Base-by-base conservation (phyloP, 2,329 filamentous ascomycete genomes). In the Fusarium musae region DNA sequence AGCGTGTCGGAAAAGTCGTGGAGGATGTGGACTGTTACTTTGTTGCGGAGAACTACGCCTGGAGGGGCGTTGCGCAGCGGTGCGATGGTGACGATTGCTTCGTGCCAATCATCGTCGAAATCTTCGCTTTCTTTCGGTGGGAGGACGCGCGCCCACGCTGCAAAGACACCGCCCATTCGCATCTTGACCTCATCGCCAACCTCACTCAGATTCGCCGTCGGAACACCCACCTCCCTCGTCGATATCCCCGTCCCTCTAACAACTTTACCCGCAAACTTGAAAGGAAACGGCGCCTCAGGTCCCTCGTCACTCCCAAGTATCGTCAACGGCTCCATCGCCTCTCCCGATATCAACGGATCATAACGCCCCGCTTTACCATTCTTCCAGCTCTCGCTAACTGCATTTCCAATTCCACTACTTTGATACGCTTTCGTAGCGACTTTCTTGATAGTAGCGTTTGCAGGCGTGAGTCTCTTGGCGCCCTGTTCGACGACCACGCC, bases 121-220 rank as follows among this genome's bases (percentile, higher is more conserved):
- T 78, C 78, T 6, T 83, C 81, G 5, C 77, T 70, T 0, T 75
- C 77, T 28, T 81, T 79, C 1, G 61, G 36, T 0, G 83, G 80
- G 3, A 85, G 69, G 4, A 89, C 75, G 2, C 85, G 81, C 0
- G 86, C 87, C 91, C 91, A 93, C 6, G 89, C 91, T 43, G 91
- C 89, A 75, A 91, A 93, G 11, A 91, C 85, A 0, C 91, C 92
- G 17, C 83, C 81, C 56, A 93, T 83, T 6, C 87, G 85, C 69
- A 87, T 81, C 28, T 85, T 82, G 44, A 92, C 78, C 39, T 88
- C 84, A 32, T 87, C 86, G 0, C 88, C 83, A 1, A 92, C 82
- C 15, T 84, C 85, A 1, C 76, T 75, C 4, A 93, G 79, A 66
- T 87, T 90, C 1, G 89, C 86, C 1, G 87, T 89, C 1, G 89